Evolutionary conservation across 1,139 yeast genomes (phyloP).

Genomic region (Zygosaccharomyces sapae): DNA sequence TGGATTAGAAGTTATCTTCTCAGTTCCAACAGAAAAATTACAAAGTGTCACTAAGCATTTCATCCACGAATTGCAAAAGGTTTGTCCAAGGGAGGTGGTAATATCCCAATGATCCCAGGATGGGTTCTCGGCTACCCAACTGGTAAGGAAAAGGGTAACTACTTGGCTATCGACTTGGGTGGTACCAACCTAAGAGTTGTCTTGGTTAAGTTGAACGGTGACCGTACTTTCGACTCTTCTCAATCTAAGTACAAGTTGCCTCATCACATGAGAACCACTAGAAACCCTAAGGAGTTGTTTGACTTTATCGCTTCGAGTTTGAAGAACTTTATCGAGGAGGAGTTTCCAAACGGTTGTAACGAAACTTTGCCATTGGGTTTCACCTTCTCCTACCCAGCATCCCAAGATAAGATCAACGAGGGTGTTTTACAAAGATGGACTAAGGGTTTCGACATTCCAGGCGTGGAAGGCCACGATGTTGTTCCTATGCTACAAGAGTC

Average conservation of each 20-base stretch:
- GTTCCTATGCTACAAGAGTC: constrained; percentile 85
- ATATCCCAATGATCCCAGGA: constrained; percentile 93
- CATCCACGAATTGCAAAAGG: constrained; percentile 74
- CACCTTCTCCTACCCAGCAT: constrained; percentile 91
- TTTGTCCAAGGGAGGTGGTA: constrained; percentile 68
- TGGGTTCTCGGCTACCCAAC: constrained; percentile 95
- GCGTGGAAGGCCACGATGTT: constrained; percentile 92
- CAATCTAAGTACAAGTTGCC: constrained; percentile 83
- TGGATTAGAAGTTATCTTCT: constrained; percentile 56
- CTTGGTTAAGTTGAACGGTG: constrained; percentile 73
- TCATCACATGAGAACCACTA: constrained; percentile 67
- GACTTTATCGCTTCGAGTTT: constrained; percentile 81
- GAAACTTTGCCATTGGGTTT: constrained; percentile 73
- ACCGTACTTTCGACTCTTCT: constrained; percentile 71
- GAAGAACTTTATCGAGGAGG: constrained; percentile 55
- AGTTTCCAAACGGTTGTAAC: constrained; percentile 56
- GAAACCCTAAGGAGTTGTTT: constrained; percentile 68
- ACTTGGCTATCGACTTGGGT: constrained; percentile 90
- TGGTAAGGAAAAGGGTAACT: constrained; percentile 85
- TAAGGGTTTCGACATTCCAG: constrained; percentile 91
- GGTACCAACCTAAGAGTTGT: constrained; percentile 93
- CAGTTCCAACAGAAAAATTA: constrained; percentile 57
- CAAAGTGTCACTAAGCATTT: constrained; percentile 65
- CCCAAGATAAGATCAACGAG: constrained; percentile 75
- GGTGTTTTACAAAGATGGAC: constrained; percentile 97